Conservation (phyloP, 2,329 filamentous ascomycete species). For the Exserohilum rostratum region DNA sequence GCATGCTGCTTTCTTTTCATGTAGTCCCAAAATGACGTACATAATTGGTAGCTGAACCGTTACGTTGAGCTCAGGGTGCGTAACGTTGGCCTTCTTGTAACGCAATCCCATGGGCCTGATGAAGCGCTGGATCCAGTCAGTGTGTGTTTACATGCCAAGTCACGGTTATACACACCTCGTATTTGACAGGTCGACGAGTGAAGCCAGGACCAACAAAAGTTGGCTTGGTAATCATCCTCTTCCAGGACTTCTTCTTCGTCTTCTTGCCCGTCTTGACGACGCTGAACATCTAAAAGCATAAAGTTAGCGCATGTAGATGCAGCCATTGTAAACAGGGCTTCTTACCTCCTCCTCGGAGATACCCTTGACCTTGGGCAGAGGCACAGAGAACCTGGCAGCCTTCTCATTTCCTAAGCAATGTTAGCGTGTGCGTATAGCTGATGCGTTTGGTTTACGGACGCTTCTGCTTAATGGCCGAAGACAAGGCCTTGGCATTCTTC, state of each 20-base stretch:
- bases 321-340: not conserved
- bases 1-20: not conserved
- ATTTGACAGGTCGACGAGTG: constrained; percentile 84
- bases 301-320: not conserved
- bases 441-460: constrained; percentile 49
- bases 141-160: not conserved
- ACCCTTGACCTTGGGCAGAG: constrained; percentile 89
- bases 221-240: constrained; percentile 77
- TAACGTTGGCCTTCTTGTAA: constrained; percentile 78
- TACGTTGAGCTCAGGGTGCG: constrained; percentile 79
- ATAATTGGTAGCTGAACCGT: constrained; percentile 78
- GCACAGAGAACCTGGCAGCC: constrained; percentile 90
- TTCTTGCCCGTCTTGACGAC: constrained; percentile 90
- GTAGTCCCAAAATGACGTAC: not conserved
- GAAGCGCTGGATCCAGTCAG: constrained; percentile 29
- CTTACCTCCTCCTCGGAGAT: constrained; percentile 82
- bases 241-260: constrained; percentile 82
- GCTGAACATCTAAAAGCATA: constrained; percentile 72
- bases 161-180: constrained; percentile 43
- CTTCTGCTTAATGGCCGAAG: constrained; percentile 93
- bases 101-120: constrained; percentile 66
- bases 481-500: constrained; percentile 75
- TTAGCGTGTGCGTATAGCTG: not conserved
- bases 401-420: constrained; percentile 62
- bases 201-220: constrained; percentile 93